Conservation (phyloP, 768 basidiomycete genomes). For the Mycena rosella region DNA sequence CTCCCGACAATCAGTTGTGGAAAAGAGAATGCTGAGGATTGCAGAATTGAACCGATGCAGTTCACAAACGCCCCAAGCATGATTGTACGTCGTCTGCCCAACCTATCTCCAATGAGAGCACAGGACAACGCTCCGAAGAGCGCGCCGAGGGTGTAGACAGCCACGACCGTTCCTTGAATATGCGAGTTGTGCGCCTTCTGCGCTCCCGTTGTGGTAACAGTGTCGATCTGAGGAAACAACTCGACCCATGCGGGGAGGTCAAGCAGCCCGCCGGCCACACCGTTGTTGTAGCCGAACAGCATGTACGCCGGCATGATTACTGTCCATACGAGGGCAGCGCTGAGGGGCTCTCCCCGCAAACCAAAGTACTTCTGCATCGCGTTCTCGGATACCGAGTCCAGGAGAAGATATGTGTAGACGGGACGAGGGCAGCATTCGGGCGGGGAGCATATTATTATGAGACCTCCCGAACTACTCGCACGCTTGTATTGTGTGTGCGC, state of each 20-base stretch:
- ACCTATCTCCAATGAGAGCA: constrained; percentile 68
- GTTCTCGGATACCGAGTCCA: not conserved
- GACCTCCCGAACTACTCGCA: not conserved
- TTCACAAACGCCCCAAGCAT: constrained; percentile 69
- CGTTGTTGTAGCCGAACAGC: constrained; percentile 35
- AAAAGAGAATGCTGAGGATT: constrained; percentile 68
- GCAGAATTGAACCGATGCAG: constrained; percentile 73
- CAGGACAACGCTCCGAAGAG: constrained; percentile 74
- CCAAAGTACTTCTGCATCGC: constrained; percentile 35
- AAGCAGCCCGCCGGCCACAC: constrained; percentile 34
- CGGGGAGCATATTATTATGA: not conserved
- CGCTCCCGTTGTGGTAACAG: constrained; percentile 23
- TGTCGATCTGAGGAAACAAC: constrained; percentile 35
- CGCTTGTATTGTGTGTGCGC: not conserved
- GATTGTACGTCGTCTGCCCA: constrained; percentile 72
- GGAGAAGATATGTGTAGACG: not conserved
- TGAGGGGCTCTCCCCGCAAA: constrained; percentile 33
- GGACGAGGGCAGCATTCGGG: not conserved
- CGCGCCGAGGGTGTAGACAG: constrained; percentile 36
- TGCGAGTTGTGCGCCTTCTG: constrained; percentile 28
- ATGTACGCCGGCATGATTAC: constrained; percentile 35
- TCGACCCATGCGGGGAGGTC: constrained; percentile 34
- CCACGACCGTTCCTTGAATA: constrained; percentile 34
- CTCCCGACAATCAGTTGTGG: constrained; percentile 73
- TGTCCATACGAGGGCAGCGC: constrained; percentile 32